These are phyloP conservation scores for Xylariaceae sp. DNA, from an alignment of 2,329 filamentous ascomycete species.

Conservation along the genomic window DNA sequence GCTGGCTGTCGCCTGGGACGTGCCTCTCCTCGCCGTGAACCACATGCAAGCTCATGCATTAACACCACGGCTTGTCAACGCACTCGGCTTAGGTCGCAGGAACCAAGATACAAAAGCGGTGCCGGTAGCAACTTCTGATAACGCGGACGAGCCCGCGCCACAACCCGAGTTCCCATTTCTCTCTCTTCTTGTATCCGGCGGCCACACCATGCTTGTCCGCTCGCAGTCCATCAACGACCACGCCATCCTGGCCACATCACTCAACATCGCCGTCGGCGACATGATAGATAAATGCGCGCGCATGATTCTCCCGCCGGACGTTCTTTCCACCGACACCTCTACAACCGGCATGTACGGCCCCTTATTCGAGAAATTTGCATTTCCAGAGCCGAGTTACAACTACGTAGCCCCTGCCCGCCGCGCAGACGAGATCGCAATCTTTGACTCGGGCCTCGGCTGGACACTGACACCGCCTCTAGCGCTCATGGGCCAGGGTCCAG, in stretches of 20 bases:
- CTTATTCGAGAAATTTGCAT: slow-evolving; percentile 75
- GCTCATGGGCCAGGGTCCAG: slow-evolving; percentile 34
- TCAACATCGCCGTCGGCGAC: slow-evolving; percentile 86
- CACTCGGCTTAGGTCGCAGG: slow-evolving; percentile 39
- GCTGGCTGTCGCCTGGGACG: slow-evolving; percentile 74
- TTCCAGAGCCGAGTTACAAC: slow-evolving; percentile 44
- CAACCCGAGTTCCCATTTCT: slow-evolving; percentile 76
- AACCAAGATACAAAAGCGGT: background rate
- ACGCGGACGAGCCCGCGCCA: background rate
- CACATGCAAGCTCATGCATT: slow-evolving; percentile 98
- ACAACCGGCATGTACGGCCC: slow-evolving; percentile 75
- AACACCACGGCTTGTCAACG: slow-evolving; percentile 72
- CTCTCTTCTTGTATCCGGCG: slow-evolving; percentile 84
- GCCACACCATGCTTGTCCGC: slow-evolving; percentile 82
- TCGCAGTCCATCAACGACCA: slow-evolving; percentile 68
- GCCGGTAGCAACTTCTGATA: background rate
- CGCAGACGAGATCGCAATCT: slow-evolving; percentile 52
- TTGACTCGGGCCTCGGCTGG: slow-evolving; percentile 51
- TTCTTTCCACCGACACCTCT: slow-evolving; percentile 47
- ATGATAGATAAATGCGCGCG: slow-evolving; percentile 84
- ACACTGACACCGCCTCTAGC: slow-evolving; percentile 63
- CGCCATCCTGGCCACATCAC: slow-evolving; percentile 65
- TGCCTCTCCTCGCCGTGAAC: slow-evolving; percentile 81
- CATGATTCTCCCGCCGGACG: slow-evolving; percentile 59
- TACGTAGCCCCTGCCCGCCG: slow-evolving; percentile 59